phyloP scores from a whole-genome alignment of 257 asterid species.

The Nicotiana tomentosiformis region DNA sequence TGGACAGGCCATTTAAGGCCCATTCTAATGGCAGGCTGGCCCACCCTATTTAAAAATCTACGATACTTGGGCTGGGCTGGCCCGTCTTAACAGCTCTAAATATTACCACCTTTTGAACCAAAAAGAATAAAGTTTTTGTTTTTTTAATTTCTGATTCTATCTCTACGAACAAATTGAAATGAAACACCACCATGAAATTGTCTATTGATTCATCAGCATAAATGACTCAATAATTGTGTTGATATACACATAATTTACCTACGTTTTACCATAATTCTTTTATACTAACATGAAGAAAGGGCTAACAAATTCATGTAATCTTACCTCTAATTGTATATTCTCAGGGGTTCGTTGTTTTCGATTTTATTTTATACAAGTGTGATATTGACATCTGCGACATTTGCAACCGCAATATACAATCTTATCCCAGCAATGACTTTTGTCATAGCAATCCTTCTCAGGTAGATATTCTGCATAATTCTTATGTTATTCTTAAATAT shows the following conservation, averaged over 20 bases:
- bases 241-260: too few species aligned
- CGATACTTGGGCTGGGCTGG: too few species aligned
- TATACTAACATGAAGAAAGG: background rate
- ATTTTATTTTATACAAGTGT: conserved; percentile 19
- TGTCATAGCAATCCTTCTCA: conserved; percentile 14
- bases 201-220: too few species aligned
- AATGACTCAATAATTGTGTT: too few species aligned
- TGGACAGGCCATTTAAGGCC: too few species aligned
- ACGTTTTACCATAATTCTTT: background rate
- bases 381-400: conserved; percentile 18
- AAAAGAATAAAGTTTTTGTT: too few species aligned
- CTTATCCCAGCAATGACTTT: conserved; percentile 20
- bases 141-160: background rate
- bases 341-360: conserved; percentile 21
- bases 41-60: too few species aligned
- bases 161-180: background rate
- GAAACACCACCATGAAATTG: background rate
- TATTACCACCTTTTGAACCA: too few species aligned
- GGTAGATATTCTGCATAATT: background rate
- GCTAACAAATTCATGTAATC: background rate
- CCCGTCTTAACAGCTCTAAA: too few species aligned
- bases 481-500: background rate
- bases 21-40: too few species aligned
- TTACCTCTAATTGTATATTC: background rate
- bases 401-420: conserved; percentile 22